Evolutionary conservation across 306 rosid genomes (phyloP), one percentile per base, ranked within the genome.

Genomic region (Ceratonia siliqua): DNA sequence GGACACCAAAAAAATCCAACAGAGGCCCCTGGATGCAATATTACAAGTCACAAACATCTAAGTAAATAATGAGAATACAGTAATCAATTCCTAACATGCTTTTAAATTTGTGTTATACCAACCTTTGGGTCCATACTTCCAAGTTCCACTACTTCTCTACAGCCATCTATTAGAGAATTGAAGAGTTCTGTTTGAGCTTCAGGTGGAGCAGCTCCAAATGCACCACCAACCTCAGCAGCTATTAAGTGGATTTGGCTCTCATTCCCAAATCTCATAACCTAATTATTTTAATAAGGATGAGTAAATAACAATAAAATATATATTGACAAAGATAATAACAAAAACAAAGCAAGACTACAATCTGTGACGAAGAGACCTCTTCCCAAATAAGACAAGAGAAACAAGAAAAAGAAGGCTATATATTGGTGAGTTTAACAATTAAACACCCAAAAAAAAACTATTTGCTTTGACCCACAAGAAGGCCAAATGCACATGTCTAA

Each of bases 261-360:
- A 66, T 95, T 92, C 57, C 98, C 99, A 84, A 82, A 95, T 74
- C 92, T 95, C 97, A 95, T 83, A 70, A 89, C 94, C 99, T 95
- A 77, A 35, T 32, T 46, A 70, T 69, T 83, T 74, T 78, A 56
- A 69, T 53, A 20, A 17, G 48, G 33, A 62, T 68, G 17, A 80
- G 14, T 55, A 73, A 38, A 73, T 56, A 72, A 35, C 78, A 72
- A 45, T 28, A 25, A 62, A 59, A 49, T 25, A 67, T 45, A 62
- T 48, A 62, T 22, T 28, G 17, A 41, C 56, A 62, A 73, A 58
- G 35, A 55, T 28, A 73, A 59, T 35, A 49, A 50, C 28, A 69
- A 70, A 75, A 71, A 57, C 48, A 68, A 22, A n/a, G n/a, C n/a
- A n/a, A n/a, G n/a, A n/a, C n/a, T n/a, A n/a, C n/a, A n/a, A n/a